Evolutionary conservation across 345 rosid genomes (phyloP), one percentile per base, ranked within the genome.

Genomic region (Sonneratia alba): DNA sequence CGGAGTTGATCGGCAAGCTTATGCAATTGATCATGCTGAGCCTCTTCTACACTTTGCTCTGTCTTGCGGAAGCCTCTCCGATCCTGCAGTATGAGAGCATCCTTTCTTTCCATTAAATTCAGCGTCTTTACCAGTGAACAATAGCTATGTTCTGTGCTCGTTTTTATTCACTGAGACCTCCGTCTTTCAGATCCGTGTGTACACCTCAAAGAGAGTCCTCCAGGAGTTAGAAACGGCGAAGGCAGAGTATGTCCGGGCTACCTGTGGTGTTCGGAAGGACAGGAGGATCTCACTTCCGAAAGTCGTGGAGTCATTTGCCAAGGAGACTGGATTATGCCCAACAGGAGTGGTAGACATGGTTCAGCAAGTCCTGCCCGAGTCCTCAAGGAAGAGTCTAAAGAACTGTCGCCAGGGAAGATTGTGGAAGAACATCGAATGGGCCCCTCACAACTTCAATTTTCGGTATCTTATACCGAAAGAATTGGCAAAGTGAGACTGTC

Each of bases 1-100:
- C 3, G 93, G 91, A 75, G 96, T 90, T 79, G 87, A 82, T 57
- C 81, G 96, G 69, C 87, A 81, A 82, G 84, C 87, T 7, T 92
- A 86, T 80, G 87, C 89, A 68, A 79, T 88, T 47, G 85, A 87
- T 43, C 86, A 74, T 78, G 81, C 87, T 0, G 99, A 88, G 76
- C 87, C 96, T 49, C 94, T 88, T 61, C 68, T 92, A 43, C 90
- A 89, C 82, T 95, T 95, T 76, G 92, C 94, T 14, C 97, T 95
- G 71, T 78, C 91, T 68, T 90, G 92, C 45, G 97, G 98, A 73
- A 90, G 86, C 86, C 98, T 90, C 81, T 95, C 97, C 18, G 98
- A 95, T 76, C 99, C 99, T 8, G 88, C 92, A 80, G 99, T 95
- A 91, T 63, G 78, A 59, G 24, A 40, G 67, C 62, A 15, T 53